Evolutionary conservation across 495 filamentous ascomycete genomes (phyloP), one percentile per base, ranked within the genome.

Genomic region (Pyronema domesticum): DNA sequence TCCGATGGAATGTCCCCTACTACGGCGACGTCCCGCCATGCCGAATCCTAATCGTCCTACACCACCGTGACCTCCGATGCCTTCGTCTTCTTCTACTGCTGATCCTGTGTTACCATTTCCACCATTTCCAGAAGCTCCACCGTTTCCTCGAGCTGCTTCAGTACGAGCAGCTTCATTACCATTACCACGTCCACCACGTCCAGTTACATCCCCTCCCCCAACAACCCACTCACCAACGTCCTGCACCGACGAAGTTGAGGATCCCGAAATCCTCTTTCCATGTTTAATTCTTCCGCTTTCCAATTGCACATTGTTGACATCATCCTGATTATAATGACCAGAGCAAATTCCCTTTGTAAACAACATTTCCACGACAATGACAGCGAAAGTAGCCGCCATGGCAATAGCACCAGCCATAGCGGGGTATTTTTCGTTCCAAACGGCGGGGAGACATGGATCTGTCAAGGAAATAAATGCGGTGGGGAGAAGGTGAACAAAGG

Each of bases 401-500:
- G 84, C 83, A 45, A 91, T 74, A 40, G 86, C 72, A 0, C 85
- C 85, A 10, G 85, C 78, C 69, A 89, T 82, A 15, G 85, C 82
- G 19, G 73, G 76, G 65, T 86, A 93, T 23, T 74, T 73, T 44
- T 77, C 60, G 60, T 76, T 89, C 76, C 84, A 89, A 58, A 82
- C 78, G 15, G 68, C 64, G 34, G 86, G 83, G 0, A 93, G 80
- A 64, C 86, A 93, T 45, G 81, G 79, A 60, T 89, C 81, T 17
- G 81, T 85, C 35, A 93, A 72, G 7, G 85, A 89, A 39, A 75
- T 68, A 65, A 89, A 89, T 35, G 86, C 86, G 3, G 84, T 89
- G 9, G 86, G 86, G 4, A 93, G 81, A 42, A 80, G 66, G 65
- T 93, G 86, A 17, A 93, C 86, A 62, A 93, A 91, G 46, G 86